phyloP scores from a whole-genome alignment of 352 stramenopile genomes.

The Globisporangium recalcitrans region DNA sequence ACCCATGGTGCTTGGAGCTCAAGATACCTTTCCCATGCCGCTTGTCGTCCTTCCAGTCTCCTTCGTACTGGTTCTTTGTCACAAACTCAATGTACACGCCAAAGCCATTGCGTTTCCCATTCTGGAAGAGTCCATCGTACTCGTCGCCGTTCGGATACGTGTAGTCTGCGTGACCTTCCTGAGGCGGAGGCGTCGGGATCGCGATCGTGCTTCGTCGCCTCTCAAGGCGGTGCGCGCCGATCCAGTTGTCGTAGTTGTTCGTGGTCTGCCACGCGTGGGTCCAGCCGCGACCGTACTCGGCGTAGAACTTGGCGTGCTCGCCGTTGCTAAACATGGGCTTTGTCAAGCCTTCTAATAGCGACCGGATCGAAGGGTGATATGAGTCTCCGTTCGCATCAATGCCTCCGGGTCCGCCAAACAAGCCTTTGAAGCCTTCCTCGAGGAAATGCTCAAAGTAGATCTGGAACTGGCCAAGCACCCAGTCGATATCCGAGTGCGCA shows the following conservation, averaged over 20 bases:
- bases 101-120: conserved; percentile 64
- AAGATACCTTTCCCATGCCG: conserved; percentile 72
- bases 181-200: conserved; percentile 23
- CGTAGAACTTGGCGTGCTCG: conserved; percentile 37
- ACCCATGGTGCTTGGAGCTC: conserved; percentile 45
- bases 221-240: conserved; percentile 27
- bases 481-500: conserved; percentile 44
- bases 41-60: conserved; percentile 55
- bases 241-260: conserved; percentile 54
- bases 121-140: conserved; percentile 69
- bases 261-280: conserved; percentile 60
- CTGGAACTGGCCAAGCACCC: conserved; percentile 55
- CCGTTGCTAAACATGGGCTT: conserved; percentile 33
- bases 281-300: conserved; percentile 58
- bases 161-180: conserved; percentile 42
- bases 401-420: conserved; percentile 17
- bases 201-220: conserved; percentile 23
- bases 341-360: conserved; percentile 48
- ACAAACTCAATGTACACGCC: conserved; percentile 70
- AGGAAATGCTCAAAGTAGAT: conserved; percentile 60
- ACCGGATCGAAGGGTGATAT: conserved; percentile 38
- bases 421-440: conserved; percentile 27
- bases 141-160: conserved; percentile 70
- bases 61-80: conserved; percentile 77
- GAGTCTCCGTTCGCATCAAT: conserved; percentile 21